A percentile compares a stretch with the other conserved stretches of the same genome.
Evolutionary conservation across 2,329 filamentous ascomycete genomes (phyloP).

Genomic region (Ascochyta fabae): DNA sequence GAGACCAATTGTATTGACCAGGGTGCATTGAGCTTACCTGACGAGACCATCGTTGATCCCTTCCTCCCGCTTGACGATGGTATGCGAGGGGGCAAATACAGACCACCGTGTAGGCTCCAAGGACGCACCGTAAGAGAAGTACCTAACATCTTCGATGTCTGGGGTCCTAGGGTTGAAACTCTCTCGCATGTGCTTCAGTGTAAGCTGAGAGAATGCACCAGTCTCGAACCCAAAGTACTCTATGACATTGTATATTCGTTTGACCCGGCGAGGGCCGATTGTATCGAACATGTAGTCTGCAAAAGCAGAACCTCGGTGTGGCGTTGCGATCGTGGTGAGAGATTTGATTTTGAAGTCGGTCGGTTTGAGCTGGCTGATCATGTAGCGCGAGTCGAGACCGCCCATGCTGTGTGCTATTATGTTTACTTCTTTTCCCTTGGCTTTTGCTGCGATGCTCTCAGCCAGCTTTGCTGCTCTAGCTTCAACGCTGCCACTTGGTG

Average conservation of each 20-base stretch:
- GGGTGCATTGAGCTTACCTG: constrained; percentile 47
- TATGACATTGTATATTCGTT: constrained; percentile 62
- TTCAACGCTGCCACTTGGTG: constrained; percentile 66
- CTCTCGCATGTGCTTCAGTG: constrained; percentile 62
- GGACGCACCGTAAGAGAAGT: constrained; percentile 69
- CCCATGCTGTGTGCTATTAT: constrained; percentile 71
- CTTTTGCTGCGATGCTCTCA: constrained; percentile 60
- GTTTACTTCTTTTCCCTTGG: constrained; percentile 65
- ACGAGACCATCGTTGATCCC: constrained; percentile 69
- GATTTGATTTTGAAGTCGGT: constrained; percentile 77
- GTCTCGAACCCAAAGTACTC: constrained; percentile 63
- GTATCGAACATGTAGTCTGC: constrained; percentile 67
- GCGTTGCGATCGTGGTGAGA: constrained; percentile 67
- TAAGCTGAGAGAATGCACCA: constrained; percentile 67
- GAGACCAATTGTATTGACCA: not conserved
- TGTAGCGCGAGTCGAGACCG: constrained; percentile 68
- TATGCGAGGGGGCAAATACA: constrained; percentile 63
- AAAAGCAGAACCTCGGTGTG: constrained; percentile 66
- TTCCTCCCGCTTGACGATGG: constrained; percentile 61
- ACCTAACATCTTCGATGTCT: constrained; percentile 61
- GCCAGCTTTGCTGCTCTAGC: constrained; percentile 61
- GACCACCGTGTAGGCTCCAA: constrained; percentile 63
- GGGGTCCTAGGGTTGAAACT: constrained; percentile 66
- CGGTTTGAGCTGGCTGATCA: constrained; percentile 66
- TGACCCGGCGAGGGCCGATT: constrained; percentile 63